Evolutionary conservation across 768 basidiomycete genomes (phyloP).

Genomic region (Trametes gibbosa): DNA sequence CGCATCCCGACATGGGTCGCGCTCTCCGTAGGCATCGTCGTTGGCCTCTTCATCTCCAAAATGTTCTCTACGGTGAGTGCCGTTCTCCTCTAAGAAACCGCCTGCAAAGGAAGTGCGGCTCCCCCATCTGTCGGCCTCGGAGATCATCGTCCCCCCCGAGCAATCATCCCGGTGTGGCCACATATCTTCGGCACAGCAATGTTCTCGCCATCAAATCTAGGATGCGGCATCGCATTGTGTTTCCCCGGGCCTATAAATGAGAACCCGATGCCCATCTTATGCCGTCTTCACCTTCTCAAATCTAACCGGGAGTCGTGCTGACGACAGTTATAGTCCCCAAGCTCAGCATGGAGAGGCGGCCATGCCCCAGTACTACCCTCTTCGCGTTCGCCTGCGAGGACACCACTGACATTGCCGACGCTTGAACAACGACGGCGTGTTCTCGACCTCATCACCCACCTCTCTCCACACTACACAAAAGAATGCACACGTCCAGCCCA

Average conservation of each 20-base stretch:
- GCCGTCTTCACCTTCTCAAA: not conserved
- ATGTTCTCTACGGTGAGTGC: conserved; percentile 26
- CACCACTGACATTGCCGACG: conserved; percentile 73
- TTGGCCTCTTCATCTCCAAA: conserved; percentile 28
- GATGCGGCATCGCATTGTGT: not conserved
- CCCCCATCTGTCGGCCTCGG: too few relatives aligned
- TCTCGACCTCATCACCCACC: conserved; percentile 79
- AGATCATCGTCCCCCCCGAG: too few relatives aligned
- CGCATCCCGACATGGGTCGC: conserved; percentile 31
- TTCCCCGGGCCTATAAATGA: not conserved
- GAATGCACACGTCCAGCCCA: conserved; percentile 88
- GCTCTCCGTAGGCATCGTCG: conserved; percentile 26
- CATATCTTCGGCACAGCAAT: conserved; percentile 45
- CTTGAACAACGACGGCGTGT: conserved; percentile 82
- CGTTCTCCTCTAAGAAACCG: not conserved
- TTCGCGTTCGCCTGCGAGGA: conserved; percentile 46
- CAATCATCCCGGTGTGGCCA: not conserved
- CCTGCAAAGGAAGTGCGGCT: not conserved
- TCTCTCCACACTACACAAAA: conserved; percentile 89
- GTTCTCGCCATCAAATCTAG: not conserved
- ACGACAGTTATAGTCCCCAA: conserved; percentile 17
- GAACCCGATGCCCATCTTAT: not conserved
- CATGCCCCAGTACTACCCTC: conserved; percentile 47
- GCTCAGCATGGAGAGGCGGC: conserved; percentile 52
- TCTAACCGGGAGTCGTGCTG: not conserved